Evolutionary conservation across 768 basidiomycete species (phyloP).

Genomic region (Tricholoma saponaceum): DNA sequence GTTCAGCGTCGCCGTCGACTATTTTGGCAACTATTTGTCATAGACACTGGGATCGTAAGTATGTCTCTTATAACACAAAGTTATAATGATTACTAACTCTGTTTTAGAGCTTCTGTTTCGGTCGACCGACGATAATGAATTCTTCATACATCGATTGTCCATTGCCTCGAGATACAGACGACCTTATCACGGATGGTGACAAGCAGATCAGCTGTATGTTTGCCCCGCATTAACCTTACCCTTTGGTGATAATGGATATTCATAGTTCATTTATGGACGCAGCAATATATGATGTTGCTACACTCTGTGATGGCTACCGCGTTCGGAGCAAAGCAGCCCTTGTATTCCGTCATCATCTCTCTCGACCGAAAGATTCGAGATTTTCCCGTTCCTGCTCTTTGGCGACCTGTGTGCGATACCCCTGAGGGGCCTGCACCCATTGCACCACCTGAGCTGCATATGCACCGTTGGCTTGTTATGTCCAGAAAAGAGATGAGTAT

Average conservation of each 20-base stretch:
- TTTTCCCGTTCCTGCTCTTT: slow-evolving; percentile 44
- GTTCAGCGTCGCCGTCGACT: slow-evolving; percentile 46
- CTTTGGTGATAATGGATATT: neutral
- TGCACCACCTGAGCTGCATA: slow-evolving; percentile 19
- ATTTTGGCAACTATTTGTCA: slow-evolving; percentile 67
- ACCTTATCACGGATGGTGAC: slow-evolving; percentile 28
- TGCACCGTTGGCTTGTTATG: slow-evolving; percentile 43
- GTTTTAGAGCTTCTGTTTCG: slow-evolving; percentile 55
- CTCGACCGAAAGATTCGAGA: slow-evolving; percentile 61
- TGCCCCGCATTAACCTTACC: neutral
- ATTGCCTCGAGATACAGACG: slow-evolving; percentile 42
- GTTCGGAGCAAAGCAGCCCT: slow-evolving; percentile 48
- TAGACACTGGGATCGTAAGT: slow-evolving; percentile 60
- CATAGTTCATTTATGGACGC: slow-evolving; percentile 53
- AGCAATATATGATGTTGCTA: slow-evolving; percentile 49
- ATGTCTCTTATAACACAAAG: neutral
- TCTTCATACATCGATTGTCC: slow-evolving; percentile 52
- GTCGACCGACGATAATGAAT: slow-evolving; percentile 55
- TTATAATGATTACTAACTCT: neutral
- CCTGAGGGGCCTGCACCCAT: slow-evolving; percentile 9
- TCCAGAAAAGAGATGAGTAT: slow-evolving; percentile 47
- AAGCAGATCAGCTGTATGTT: slow-evolving; percentile 39
- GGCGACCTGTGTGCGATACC: slow-evolving; percentile 34
- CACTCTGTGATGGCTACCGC: slow-evolving; percentile 47
- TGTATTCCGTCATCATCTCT: slow-evolving; percentile 49